phyloP scores from a whole-genome alignment of 495 filamentous ascomycete genomes.

The Annulohypoxylon nitens region DNA sequence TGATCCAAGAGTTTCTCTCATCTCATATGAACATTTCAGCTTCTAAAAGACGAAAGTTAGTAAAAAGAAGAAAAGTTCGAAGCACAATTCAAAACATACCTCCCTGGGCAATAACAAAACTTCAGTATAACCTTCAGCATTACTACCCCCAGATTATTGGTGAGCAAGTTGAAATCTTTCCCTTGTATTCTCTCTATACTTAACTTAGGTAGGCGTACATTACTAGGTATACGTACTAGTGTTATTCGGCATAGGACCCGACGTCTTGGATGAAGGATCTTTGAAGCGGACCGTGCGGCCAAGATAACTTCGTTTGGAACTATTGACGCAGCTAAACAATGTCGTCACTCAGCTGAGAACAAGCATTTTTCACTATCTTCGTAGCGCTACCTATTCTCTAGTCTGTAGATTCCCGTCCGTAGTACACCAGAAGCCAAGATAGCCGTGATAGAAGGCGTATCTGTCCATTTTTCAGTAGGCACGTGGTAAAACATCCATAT shows the following conservation, averaged over 20 bases:
- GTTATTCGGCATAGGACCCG: background rate
- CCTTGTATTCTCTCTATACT: background rate
- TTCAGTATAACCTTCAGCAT: background rate
- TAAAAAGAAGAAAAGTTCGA: background rate
- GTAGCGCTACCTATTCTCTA: background rate
- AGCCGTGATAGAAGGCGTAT: background rate
- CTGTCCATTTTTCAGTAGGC: background rate
- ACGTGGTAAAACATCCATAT: too few relatives aligned
- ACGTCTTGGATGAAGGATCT: background rate
- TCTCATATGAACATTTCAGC: background rate
- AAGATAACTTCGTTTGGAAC: slow-evolving; percentile 3
- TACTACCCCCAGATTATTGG: background rate
- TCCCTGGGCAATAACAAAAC: background rate
- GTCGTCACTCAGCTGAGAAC: background rate
- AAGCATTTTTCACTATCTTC: background rate
- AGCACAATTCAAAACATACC: background rate
- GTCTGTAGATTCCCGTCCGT: background rate
- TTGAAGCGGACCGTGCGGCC: slow-evolving; percentile 16
- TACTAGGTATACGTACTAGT: background rate
- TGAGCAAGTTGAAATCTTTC: background rate
- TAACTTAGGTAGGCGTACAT: background rate
- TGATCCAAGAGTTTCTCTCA: background rate
- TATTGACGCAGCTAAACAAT: slow-evolving; percentile 7
- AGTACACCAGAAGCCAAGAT: background rate
- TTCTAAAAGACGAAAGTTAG: background rate